A percentile compares a stretch with the other conserved stretches of the same genome.
phyloP scores from a whole-genome alignment of 768 basidiomycete species.

The Calocybe cyanea region DNA sequence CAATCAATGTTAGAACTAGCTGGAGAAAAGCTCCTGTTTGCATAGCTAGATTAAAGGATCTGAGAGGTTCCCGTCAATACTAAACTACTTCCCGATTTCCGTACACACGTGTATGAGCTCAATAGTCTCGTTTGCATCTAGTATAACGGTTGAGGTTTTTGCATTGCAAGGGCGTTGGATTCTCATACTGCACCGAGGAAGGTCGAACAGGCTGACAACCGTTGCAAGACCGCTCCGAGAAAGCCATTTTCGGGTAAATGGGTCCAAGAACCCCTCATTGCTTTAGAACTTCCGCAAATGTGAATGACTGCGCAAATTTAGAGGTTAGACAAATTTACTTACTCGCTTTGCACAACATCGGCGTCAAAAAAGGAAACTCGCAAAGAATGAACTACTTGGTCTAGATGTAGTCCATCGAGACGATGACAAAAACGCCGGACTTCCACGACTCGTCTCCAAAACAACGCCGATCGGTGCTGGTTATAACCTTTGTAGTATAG shows the following conservation, averaged over 20 bases:
- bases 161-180: background rate
- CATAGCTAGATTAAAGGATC: slow-evolving; percentile 60
- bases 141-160: slow-evolving; percentile 1
- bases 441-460: slow-evolving; percentile 67
- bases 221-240: slow-evolving; percentile 30
- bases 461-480: slow-evolving; percentile 65
- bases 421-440: slow-evolving; percentile 49
- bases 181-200: slow-evolving; percentile 45
- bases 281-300: slow-evolving; percentile 38
- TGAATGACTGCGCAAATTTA: background rate
- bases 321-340: slow-evolving; percentile 13
- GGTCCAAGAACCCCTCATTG: slow-evolving; percentile 62
- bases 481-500: slow-evolving; percentile 80
- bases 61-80: slow-evolving; percentile 22
- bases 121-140: slow-evolving; percentile 16
- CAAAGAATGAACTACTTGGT: slow-evolving; percentile 31
- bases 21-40: slow-evolving; percentile 74
- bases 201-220: slow-evolving; percentile 28
- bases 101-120: slow-evolving; percentile 49
- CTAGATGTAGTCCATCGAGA: slow-evolving; percentile 27
- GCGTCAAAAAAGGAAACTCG: slow-evolving; percentile 50
- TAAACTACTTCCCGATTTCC: background rate
- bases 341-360: slow-evolving; percentile 32
- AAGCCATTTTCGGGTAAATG: slow-evolving; percentile 42
- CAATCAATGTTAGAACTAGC: slow-evolving; percentile 56